Percentiles rank a stretch among this genome's conserved stretches.
phyloP scores from a whole-genome alignment of 768 basidiomycete species.

The Lactarius tabidus region DNA sequence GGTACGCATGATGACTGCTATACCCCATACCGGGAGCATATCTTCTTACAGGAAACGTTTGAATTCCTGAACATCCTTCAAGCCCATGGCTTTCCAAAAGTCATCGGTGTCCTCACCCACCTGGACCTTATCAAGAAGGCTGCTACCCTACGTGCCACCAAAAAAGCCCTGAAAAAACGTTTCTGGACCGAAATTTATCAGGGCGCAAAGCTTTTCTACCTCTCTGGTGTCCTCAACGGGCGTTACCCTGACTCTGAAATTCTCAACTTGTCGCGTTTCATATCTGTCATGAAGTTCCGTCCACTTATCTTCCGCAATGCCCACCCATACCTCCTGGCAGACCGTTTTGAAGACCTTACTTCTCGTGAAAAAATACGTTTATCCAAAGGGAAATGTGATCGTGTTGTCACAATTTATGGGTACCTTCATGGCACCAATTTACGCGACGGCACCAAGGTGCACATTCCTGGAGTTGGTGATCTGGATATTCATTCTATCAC shows the following conservation, averaged over 20 bases:
- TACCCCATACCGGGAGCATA: neutral
- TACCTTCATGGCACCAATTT: constrained; percentile 91
- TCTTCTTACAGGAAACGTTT: constrained; percentile 78
- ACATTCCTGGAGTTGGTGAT: constrained; percentile 95
- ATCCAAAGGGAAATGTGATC: constrained; percentile 84
- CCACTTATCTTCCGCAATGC: constrained; percentile 93
- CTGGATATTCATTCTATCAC: constrained; percentile 70
- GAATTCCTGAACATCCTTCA: constrained; percentile 98
- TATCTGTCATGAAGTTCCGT: constrained; percentile 97
- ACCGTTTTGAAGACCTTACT: constrained; percentile 93
- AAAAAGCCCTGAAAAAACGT: constrained; percentile 93
- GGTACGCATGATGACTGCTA: constrained; percentile 46
- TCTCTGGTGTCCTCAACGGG: constrained; percentile 94
- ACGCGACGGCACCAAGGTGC: constrained; percentile 70
- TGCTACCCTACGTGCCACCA: constrained; percentile 78
- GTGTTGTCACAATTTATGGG: constrained; percentile 91
- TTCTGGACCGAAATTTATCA: constrained; percentile 99
- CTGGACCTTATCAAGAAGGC: constrained; percentile 96
- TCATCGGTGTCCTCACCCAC: constrained; percentile 93
- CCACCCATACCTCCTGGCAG: constrained; percentile 92
- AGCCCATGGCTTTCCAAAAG: constrained; percentile 97
- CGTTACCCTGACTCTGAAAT: constrained; percentile 97
- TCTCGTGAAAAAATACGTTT: constrained; percentile 76
- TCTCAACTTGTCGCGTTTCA: constrained; percentile 92
- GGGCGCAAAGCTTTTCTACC: constrained; percentile 96